Conservation (phyloP, 495 filamentous ascomycete genomes). For the Penicillium cataractarum region DNA sequence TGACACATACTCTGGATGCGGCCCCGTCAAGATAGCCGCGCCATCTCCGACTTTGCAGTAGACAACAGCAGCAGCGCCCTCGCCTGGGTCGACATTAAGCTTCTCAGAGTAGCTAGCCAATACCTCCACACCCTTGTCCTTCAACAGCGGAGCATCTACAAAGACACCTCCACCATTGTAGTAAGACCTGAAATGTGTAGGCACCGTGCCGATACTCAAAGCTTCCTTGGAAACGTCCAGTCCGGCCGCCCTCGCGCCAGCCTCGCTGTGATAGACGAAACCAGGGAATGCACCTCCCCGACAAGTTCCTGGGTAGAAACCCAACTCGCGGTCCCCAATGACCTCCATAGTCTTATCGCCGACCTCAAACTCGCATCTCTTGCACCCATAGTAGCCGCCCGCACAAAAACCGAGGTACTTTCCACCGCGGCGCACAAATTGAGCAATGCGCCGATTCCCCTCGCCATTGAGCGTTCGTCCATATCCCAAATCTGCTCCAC, state of each 20-base stretch:
- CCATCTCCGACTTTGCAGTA: constrained; percentile 90
- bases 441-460: constrained; percentile 80
- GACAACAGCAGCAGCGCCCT: constrained; percentile 74
- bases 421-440: constrained; percentile 86
- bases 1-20: constrained; percentile 85
- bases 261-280: constrained; percentile 90
- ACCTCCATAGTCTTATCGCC: constrained; percentile 83
- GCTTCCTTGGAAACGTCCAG: constrained; percentile 65
- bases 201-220: constrained; percentile 58
- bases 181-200: constrained; percentile 72
- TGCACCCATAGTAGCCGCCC: constrained; percentile 87
- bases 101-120: constrained; percentile 79
- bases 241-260: constrained; percentile 73
- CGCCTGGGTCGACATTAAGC: constrained; percentile 76
- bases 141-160: constrained; percentile 69
- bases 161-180: constrained; percentile 98
- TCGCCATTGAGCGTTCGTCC: constrained; percentile 84
- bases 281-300: constrained; percentile 86
- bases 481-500: constrained; percentile 93
- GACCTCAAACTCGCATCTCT: constrained; percentile 87
- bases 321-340: constrained; percentile 80
- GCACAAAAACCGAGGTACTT: constrained; percentile 90
- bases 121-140: constrained; percentile 71
- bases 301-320: constrained; percentile 85
- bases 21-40: constrained; percentile 76